phyloP scores from a whole-genome alignment of 73 alveolate species.

The Diophrys appendiculata region DNA sequence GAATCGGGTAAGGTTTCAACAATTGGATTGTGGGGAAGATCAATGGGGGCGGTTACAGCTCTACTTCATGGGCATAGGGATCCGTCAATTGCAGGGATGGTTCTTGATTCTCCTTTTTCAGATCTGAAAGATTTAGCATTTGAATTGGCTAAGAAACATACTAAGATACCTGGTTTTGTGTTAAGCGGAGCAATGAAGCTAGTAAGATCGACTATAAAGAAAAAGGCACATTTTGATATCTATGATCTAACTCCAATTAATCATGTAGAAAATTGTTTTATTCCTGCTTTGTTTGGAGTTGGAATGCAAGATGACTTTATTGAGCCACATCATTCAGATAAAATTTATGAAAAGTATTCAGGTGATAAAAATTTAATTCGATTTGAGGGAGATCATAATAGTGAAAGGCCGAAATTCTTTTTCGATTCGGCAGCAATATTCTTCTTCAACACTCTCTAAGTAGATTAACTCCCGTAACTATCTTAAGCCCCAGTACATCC shows the following conservation, averaged over 20 bases:
- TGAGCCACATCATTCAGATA: slow-evolving; percentile 75
- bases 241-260: slow-evolving; percentile 55
- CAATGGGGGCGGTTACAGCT: slow-evolving; percentile 82
- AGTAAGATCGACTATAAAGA: slow-evolving; percentile 33
- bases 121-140: slow-evolving; percentile 46
- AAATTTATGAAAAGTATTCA: slow-evolving; percentile 70
- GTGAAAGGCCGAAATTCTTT: slow-evolving; percentile 74
- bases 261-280: slow-evolving; percentile 82
- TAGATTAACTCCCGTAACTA: slow-evolving; percentile 1
- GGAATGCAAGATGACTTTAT: slow-evolving; percentile 80
- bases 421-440: slow-evolving; percentile 55
- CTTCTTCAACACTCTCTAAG: slow-evolving; percentile 53
- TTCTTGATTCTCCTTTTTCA: slow-evolving; percentile 72
- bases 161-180: slow-evolving; percentile 64
- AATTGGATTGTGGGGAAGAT: slow-evolving; percentile 79
- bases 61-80: slow-evolving; percentile 67
- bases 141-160: slow-evolving; percentile 56
- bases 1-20: slow-evolving; percentile 49
- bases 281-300: slow-evolving; percentile 83
- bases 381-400: slow-evolving; percentile 91
- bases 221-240: slow-evolving; percentile 64
- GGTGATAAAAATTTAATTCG: slow-evolving; percentile 86
- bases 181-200: slow-evolving; percentile 41
- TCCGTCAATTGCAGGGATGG: slow-evolving; percentile 68
- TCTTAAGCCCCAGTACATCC: slow-evolving; percentile 5